Evolutionary conservation across 2,329 filamentous ascomycete genomes (phyloP).

Genomic region (Penicillium thymicola): DNA sequence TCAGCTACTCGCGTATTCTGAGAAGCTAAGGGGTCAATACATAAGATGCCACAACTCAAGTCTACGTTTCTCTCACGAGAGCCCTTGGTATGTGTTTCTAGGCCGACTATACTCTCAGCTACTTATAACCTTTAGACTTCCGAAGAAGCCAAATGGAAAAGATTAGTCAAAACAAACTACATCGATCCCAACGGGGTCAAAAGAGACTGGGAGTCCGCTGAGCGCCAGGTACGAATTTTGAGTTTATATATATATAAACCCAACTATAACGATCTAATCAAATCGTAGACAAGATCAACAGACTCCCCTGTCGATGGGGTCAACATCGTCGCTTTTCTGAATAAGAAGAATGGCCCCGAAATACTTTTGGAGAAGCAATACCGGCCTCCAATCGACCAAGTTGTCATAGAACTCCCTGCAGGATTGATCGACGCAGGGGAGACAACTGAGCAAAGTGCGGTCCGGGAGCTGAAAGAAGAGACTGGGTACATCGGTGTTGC

Average conservation of each 20-base stretch:
- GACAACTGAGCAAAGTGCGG: slow-evolving; percentile 51
- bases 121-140: slow-evolving; percentile 25
- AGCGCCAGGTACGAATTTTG: slow-evolving; percentile 35
- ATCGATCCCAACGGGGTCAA: slow-evolving; percentile 40
- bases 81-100: slow-evolving; percentile 27
- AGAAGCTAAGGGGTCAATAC: background rate
- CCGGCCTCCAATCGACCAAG: slow-evolving; percentile 55
- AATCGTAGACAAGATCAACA: slow-evolving; percentile 8
- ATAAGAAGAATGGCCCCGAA: slow-evolving; percentile 48
- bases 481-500: slow-evolving; percentile 57
- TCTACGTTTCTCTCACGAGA: slow-evolving; percentile 29
- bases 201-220: slow-evolving; percentile 44
- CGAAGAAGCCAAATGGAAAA: slow-evolving; percentile 42
- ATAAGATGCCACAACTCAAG: slow-evolving; percentile 13
- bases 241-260: background rate
- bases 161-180: slow-evolving; percentile 41
- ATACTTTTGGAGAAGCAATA: slow-evolving; percentile 57
- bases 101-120: background rate
- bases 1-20: background rate
- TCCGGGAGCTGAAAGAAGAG: slow-evolving; percentile 59
- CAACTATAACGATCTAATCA: background rate
- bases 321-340: slow-evolving; percentile 57
- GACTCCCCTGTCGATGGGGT: slow-evolving; percentile 46
- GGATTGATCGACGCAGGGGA: slow-evolving; percentile 58
- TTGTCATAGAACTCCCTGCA: slow-evolving; percentile 59